Conservation (phyloP, 805 yeast genomes). For the Cyberlindnera lachancei region DNA sequence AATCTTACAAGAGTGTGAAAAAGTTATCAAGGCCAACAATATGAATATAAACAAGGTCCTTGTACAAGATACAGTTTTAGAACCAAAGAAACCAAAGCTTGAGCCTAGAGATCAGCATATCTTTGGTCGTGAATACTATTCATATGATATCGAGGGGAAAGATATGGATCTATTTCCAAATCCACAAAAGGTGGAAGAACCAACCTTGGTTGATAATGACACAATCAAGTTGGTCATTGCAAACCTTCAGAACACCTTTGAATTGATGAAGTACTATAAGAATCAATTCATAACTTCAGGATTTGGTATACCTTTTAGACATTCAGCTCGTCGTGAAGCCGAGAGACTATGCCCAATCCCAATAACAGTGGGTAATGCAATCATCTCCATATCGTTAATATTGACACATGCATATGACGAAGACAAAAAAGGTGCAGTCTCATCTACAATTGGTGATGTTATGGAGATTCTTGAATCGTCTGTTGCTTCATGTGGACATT, state of each 20-base stretch:
- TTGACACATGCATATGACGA: slow-evolving; percentile 56
- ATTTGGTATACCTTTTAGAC: slow-evolving; percentile 24
- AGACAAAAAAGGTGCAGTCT: slow-evolving; percentile 49
- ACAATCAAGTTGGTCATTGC: slow-evolving; percentile 8
- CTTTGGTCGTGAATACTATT: slow-evolving; percentile 28
- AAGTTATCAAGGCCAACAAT: slow-evolving; percentile 43
- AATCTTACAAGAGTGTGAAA: slow-evolving; percentile 52
- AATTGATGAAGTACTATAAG: slow-evolving; percentile 10
- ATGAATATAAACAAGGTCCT: slow-evolving; percentile 27
- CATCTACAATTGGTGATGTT: slow-evolving; percentile 49
- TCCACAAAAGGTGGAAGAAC: slow-evolving; percentile 3
- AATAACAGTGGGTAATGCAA: slow-evolving; percentile 58
- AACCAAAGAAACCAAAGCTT: slow-evolving; percentile 14
- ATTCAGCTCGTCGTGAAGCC: slow-evolving; percentile 36
- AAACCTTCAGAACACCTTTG: slow-evolving; percentile 5
- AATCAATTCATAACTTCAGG: slow-evolving; percentile 18
- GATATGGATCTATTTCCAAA: slow-evolving; percentile 10
- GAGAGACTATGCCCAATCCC: slow-evolving; percentile 56
- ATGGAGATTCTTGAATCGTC: slow-evolving; percentile 54
- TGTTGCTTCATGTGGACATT: slow-evolving; percentile 44
- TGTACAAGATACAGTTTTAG: slow-evolving; percentile 1
- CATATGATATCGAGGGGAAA: slow-evolving; percentile 6
- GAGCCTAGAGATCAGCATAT: slow-evolving; percentile 17
- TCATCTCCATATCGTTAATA: slow-evolving; percentile 51
- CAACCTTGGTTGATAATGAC: slow-evolving; percentile 15